Base-by-base conservation (phyloP, 2,329 filamentous ascomycete genomes). In the Fusarium foetens region DNA sequence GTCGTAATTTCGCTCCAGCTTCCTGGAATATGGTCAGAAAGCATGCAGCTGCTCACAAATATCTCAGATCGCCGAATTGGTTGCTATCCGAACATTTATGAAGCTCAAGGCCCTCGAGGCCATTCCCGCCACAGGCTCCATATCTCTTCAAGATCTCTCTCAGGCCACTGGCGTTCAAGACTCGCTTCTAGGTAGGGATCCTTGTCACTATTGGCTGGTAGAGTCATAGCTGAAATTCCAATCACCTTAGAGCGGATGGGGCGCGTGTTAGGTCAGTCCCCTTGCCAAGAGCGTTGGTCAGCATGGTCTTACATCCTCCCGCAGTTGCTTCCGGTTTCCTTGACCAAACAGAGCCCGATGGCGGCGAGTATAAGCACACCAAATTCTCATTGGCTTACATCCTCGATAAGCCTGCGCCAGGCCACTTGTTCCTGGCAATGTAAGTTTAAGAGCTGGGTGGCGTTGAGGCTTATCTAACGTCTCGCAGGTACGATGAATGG, bases 401-500 rank as follows among this genome's bases (percentile, higher is more conserved):
- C 16, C 58, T 79, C 8, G 74, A 76, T 38, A 64, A 73, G 12
- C 74, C 77, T 4, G 73, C 71, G 12, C 78, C 78, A 1, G 79
- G 78, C 0, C 75, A 81, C 38, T 55, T 81, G 13, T 81, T 80
- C 63, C 62, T 79, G 6, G 73, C 75, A 59, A 79, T 79, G 76
- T 78, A 59, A 33, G 68, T n/a, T 42, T 17, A 9, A 9, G 11
- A 25, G 7, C 12, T 38, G n/a, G 17, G 12, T 51, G 38, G 25
- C 36, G 21, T 27, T 14, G 27, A 11, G n/a, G 4, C 23, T 31
- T 9, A 38, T 49, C 60, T 43, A 25, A 49, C 53, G n/a, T 27
- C 31, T 29, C 19, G 7, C 45, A 79, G 77, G 78, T 79, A 80
- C 42, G 79, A 81, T 51, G 76, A 79, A 41, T 81, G 78, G 77